A percentile compares a stretch with the other conserved stretches of the same genome.
Evolutionary conservation across 2,329 filamentous ascomycete species (phyloP).

Genomic region (Penicillium corylophilum): DNA sequence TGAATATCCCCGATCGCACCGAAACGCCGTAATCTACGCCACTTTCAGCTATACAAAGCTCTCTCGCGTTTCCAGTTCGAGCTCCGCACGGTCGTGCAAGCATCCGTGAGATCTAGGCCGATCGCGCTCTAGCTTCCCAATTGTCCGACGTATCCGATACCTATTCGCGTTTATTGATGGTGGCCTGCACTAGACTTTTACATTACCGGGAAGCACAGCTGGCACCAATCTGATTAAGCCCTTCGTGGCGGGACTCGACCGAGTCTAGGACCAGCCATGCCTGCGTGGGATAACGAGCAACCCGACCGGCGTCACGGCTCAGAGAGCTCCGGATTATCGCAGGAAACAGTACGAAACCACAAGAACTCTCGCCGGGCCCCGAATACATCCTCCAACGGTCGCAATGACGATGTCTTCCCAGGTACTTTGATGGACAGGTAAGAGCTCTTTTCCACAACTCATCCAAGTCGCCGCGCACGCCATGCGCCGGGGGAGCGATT

Average conservation of each 20-base stretch:
- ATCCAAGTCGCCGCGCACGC: background rate
- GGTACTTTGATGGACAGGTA: conserved; percentile 33
- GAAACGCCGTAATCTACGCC: background rate
- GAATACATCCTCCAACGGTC: conserved; percentile 25
- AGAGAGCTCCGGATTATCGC: conserved; percentile 42
- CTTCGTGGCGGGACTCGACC: conserved; percentile 19
- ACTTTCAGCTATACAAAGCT: background rate
- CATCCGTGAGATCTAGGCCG: conserved; percentile 9
- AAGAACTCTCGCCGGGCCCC: conserved; percentile 21
- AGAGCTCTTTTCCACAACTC: conserved; percentile 16
- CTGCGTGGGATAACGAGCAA: conserved; percentile 33
- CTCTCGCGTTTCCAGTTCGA: conserved; percentile 5
- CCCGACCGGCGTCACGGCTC: conserved; percentile 40
- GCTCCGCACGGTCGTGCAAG: conserved; percentile 12
- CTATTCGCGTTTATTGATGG: conserved; percentile 23
- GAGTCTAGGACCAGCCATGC: conserved; percentile 31
- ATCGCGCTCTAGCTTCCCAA: conserved; percentile 7
- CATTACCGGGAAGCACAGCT: conserved; percentile 16
- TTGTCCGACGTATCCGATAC: conserved; percentile 6
- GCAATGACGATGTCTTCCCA: conserved; percentile 29
- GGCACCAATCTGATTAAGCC: conserved; percentile 23
- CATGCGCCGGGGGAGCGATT: background rate
- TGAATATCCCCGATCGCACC: background rate
- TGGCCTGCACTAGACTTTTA: conserved; percentile 7
- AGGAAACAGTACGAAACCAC: conserved; percentile 40